Base-by-base conservation (phyloP, 768 basidiomycete species). In the Amylocystis lapponica region DNA sequence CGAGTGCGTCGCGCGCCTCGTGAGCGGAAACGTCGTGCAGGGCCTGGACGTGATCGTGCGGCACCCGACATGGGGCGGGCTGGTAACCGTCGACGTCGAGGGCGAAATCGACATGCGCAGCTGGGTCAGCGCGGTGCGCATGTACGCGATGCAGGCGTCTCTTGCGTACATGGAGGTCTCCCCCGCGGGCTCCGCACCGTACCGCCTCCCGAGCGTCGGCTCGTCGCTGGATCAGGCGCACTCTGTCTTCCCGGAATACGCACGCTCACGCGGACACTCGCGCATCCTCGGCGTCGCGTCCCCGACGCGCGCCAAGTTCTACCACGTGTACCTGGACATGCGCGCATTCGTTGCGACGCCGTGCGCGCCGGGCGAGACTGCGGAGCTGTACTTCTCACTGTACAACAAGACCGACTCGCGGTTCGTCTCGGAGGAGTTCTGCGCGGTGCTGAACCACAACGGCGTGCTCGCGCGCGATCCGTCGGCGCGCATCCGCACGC, bases 21-120 rank as follows among this genome's bases (percentile, higher is more conserved):
- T 95, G 32, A 77, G 76, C 36, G 91, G 91, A 25, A 98, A 98
- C 60, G 74, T 97, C 45, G 82, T 86, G 3, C 95, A 98, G 59
- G 88, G 86, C 6, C 66, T 97, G 36, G 95, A 97, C 55, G 81
- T 98, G 48, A 93, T 98, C 53, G 94, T 98, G n/a, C 77, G 95
- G 17, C 92, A 97, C 68, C 88, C 94, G 22, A 81, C 78, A 2
- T 90, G 86, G 76, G 95, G 95, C 22, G 84, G 81, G 4, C 73
- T 98, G 19, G 88, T 93, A 26, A 84, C 83, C 3, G 86, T 92
- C n/a, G 92, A 95, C 53, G 79, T 86, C 14, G 87, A 92, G 54
- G 85, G 85, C 38, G 86, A 87, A 43, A 69, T 82, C 29, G 88
- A 93, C 59, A 67, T 75, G 14, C 74, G 85, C 37, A 90, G 82